Evolutionary conservation across 345 rosid genomes (phyloP).

Genomic region (Anastatica hierochuntica): DNA sequence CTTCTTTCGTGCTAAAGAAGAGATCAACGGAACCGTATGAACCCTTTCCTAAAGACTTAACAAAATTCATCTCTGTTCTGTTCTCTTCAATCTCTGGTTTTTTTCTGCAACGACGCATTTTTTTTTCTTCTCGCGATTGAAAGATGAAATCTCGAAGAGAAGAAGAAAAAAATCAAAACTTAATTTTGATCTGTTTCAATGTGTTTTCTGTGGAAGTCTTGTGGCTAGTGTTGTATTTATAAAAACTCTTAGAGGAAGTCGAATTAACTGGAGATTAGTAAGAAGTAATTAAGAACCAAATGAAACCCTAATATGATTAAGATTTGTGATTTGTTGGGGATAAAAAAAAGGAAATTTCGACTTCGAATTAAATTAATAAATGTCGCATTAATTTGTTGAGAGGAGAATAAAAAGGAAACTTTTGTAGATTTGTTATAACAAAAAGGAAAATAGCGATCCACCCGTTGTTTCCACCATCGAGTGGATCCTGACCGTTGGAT

Average conservation of each 20-base stretch:
- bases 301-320: background rate
- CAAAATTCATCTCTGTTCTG: slow-evolving; percentile 9
- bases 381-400: background rate
- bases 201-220: no score
- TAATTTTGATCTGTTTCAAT: no score
- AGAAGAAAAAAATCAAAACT: no score
- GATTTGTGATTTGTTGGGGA: background rate
- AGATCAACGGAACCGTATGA: slow-evolving; percentile 20
- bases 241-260: background rate
- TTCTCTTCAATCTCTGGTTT: background rate
- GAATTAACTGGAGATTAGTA: background rate
- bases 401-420: no score
- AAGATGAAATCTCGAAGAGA: no score
- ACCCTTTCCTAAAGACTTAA: slow-evolving; percentile 18
- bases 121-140: no score
- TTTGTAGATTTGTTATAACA: no score
- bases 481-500: slow-evolving; percentile 7
- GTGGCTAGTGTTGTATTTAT: no score
- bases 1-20: background rate
- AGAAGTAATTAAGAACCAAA: no score
- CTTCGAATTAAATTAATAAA: background rate
- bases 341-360: background rate
- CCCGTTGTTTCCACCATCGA: background rate
- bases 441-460: background rate
- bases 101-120: background rate